Conservation (phyloP, 2,329 filamentous ascomycete species). For the Epichloe gansuensis region DNA sequence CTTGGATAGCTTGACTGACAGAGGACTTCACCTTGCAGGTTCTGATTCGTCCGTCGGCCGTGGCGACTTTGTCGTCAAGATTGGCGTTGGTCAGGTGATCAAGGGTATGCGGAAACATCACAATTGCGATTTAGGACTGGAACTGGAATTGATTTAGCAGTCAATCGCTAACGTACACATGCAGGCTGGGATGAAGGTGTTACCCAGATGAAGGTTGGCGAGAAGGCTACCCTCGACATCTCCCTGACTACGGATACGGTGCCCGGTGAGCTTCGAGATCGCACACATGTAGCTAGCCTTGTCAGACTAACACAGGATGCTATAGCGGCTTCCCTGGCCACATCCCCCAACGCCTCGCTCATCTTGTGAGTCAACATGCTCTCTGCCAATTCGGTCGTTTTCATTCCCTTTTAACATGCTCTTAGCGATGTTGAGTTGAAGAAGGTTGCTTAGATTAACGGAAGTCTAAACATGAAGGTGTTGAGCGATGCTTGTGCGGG, state of each 20-base stretch:
- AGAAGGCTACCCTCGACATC: slow-evolving; percentile 80
- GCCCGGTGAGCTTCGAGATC: slow-evolving; percentile 33
- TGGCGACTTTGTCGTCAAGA: slow-evolving; percentile 62
- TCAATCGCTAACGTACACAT: slow-evolving; percentile 2
- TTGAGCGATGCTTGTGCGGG: neutral
- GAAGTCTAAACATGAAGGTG: neutral
- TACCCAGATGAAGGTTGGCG: slow-evolving; percentile 72
- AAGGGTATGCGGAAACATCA: slow-evolving; percentile 44
- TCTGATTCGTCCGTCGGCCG: slow-evolving; percentile 77
- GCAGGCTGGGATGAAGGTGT: slow-evolving; percentile 81
- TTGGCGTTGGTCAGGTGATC: slow-evolving; percentile 79
- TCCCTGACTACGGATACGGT: slow-evolving; percentile 23
- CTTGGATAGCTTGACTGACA: neutral
- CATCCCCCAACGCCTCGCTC: slow-evolving; percentile 42
- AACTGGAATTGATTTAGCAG: neutral
- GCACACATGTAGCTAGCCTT: neutral
- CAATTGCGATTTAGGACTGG: slow-evolving; percentile 8
- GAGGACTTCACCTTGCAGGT: slow-evolving; percentile 39
- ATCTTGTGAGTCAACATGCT: slow-evolving; percentile 3
- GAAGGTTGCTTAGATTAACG: neutral
- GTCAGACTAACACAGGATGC: neutral
- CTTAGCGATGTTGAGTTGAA: slow-evolving; percentile 7
- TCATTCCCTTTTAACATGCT: neutral
- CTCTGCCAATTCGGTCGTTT: neutral
- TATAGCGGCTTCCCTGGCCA: slow-evolving; percentile 63